Base-by-base conservation (phyloP, 225 moss, liverwort and hornwort species). In the Ulota crispa region DNA sequence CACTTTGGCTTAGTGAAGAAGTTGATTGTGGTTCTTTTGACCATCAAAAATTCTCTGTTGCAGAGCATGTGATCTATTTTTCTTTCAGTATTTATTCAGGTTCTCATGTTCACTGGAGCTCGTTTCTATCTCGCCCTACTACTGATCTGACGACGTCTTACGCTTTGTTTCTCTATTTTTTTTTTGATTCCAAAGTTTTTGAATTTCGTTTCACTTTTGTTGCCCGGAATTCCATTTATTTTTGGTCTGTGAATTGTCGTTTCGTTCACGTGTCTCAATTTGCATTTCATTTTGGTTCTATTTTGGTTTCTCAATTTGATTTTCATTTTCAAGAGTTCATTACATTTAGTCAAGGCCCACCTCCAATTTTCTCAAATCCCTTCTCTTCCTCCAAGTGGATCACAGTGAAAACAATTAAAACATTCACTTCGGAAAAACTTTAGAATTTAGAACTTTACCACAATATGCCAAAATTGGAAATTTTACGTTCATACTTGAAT, bases 1-100 rank as follows among this genome's bases (percentile, higher is more conserved):
- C 81, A 77, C 77, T 71, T 39, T 64, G 30, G 8, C 42, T 60
- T 60, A 62, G 86, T 87, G 83, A 76, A 86, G 78, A 78, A 76
- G 79, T 80, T 86, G 43, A 32, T 70, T 15, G 50, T 20, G 27
- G 53, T 10, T 76, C 69, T 74, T 55, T 30, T 28, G 55, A 64
- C 39, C 82, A 63, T 54, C 52, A 11, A 67, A 63, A 20, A 23
- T 21, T 7, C 56, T 61, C 9, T 50, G 1, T 52, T 65, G 56
- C 72, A 65, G 77, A 65, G 66, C 65, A 12, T 36, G 13, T 81
- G 23, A 7, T 45, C 60, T 73, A n/a, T 65, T 56, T 42, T 32
- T 47, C n/a, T 55, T 68, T 64, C 57, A 75, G 75, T 80, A 80
- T 84, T 84, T 84, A 73, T 78, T 64, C 21, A 69, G 28, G 69